phyloP scores from a whole-genome alignment of 2,329 filamentous ascomycete species.

The Aquanectria penicillioides region DNA sequence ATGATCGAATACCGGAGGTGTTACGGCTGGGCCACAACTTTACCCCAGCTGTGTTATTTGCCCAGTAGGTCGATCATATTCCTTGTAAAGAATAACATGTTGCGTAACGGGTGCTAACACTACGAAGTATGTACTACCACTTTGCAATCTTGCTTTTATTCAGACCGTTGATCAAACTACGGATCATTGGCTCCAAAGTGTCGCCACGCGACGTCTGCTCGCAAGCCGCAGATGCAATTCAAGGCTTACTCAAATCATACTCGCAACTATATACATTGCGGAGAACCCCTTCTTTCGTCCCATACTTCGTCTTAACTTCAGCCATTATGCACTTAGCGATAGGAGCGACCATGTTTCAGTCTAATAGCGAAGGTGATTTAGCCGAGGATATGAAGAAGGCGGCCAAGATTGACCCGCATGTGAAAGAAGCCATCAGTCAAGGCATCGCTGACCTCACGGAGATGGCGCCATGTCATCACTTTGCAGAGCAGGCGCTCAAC shows the following conservation, averaged over 20 bases:
- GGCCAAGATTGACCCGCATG: slow-evolving; percentile 50
- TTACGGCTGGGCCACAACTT: slow-evolving; percentile 74
- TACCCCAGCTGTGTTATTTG: slow-evolving; percentile 76
- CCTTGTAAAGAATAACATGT: background rate
- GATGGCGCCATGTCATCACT: slow-evolving; percentile 70
- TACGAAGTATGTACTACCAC: slow-evolving; percentile 73
- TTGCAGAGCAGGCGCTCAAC: slow-evolving; percentile 68
- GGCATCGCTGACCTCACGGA: slow-evolving; percentile 67
- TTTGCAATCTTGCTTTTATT: slow-evolving; percentile 79
- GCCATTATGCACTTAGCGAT: slow-evolving; percentile 70
- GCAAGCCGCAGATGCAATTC: slow-evolving; percentile 69
- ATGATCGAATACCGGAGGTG: slow-evolving; percentile 71
- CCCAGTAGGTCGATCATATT: slow-evolving; percentile 67
- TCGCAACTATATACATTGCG: slow-evolving; percentile 67
- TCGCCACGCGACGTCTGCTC: slow-evolving; percentile 73
- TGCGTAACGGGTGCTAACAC: slow-evolving; percentile 23
- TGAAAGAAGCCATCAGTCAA: slow-evolving; percentile 58
- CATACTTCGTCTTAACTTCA: slow-evolving; percentile 70
- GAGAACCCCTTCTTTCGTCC: slow-evolving; percentile 69
- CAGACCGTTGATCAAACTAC: slow-evolving; percentile 73
- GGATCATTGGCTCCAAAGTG: slow-evolving; percentile 71
- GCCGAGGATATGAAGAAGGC: slow-evolving; percentile 46
- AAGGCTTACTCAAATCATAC: slow-evolving; percentile 65
- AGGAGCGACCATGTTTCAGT: slow-evolving; percentile 49
- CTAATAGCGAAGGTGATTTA: slow-evolving; percentile 26